Base-by-base conservation (phyloP, 2,329 filamentous ascomycete genomes). In the Lasiodiplodia hormozganensis region DNA sequence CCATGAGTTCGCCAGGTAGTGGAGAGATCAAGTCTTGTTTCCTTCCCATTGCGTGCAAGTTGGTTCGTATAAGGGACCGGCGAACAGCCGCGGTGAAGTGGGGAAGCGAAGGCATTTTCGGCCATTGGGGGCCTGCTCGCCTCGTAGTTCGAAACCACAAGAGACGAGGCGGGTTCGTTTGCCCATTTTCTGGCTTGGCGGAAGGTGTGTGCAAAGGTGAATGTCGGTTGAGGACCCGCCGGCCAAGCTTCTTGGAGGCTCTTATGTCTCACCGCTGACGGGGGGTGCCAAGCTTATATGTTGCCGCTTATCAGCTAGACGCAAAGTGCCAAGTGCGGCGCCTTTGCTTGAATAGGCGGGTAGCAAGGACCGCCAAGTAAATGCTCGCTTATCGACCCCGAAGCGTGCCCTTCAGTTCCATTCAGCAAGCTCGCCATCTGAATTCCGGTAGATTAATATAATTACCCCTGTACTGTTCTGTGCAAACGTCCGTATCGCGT, bases 261-360 rank as follows among this genome's bases (percentile, higher is more conserved):
- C 38, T 47, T 25, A n/a, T 43, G 54, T 31, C 23, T 38, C 28
- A 6, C 31, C 28, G 53, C 53, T 23, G 56, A 47, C n/a, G 38
- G 56, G 14, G 11, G 12, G 16, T n/a, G 57, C 57, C 57, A 60
- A 60, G 57, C 38, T 31, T 60, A 31, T 47, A 60, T 60, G 57
- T 23, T 47, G 31, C 23, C 57, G 57, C 57, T 60, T 60, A 60
- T 60, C 57, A 60, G n/a, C 18, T 14, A 23, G 21, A 25, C n/a
- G 4, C 56, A 14, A 14, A 21, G 28, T 40, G 57, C 38, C 57
- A 60, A 60, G 57, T 60, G 10, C 57, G 38, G 38, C 34, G 57
- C 11, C 14, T 25, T 60, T 60, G 57, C 57, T 60, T 43, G 57
- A 60, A 60, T 43, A 60, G 57, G 57, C 57, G 57, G 57, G 57